Base-by-base conservation (phyloP, 495 filamentous ascomycete genomes). In the Xylaria flabelliformis region DNA sequence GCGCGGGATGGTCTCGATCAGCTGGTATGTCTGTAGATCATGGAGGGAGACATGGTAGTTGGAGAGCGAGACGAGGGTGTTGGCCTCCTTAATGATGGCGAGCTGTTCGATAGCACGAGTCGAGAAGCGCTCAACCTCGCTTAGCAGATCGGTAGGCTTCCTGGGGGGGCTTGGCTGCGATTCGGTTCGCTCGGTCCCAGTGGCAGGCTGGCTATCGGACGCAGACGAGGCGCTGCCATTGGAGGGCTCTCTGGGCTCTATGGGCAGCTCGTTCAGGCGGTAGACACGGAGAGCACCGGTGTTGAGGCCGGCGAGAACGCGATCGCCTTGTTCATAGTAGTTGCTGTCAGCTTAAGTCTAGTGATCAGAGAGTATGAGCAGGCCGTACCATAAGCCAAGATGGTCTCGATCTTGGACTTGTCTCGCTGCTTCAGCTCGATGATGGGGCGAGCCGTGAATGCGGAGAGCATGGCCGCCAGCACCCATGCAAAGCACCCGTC, bases 351-450 rank as follows among this genome's bases (percentile, higher is more conserved):
- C 19, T 64, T 65, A 17, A 17, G 36, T 29, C 6, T 21, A 48
- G 42, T 44, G 10, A 36, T 39, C 36, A 39, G 39, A 2, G 12
- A 9, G 10, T 13, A 9, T 42, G 12, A 9, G 39, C 41, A 39
- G 70, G 29, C 29, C 72, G 58, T 83, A 94, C 92, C 94, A 82
- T 97, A 94, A 72, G 96, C 92, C 48, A 98, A 87, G 69, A 98
- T 91, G 6, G 93, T 93, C 82, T 98, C 95, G 80, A 99, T 97
- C 86, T 90, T 93, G 61, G 93, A 97, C 83, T 95, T 97, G 87
- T 98, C 96, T 78, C 94, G 91, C 77, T 90, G 90, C 83, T 92
- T 95, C 72, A 99, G 91, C 91, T 99, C 96, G 86, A 98, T 91
- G 77, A 98, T 92, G 73, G 97, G 92, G 79, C 93, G 93, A 87